Evolutionary conservation across 345 rosid genomes (phyloP), one percentile per base, ranked within the genome.

Genomic region (Bruguiera gymnorhiza): DNA sequence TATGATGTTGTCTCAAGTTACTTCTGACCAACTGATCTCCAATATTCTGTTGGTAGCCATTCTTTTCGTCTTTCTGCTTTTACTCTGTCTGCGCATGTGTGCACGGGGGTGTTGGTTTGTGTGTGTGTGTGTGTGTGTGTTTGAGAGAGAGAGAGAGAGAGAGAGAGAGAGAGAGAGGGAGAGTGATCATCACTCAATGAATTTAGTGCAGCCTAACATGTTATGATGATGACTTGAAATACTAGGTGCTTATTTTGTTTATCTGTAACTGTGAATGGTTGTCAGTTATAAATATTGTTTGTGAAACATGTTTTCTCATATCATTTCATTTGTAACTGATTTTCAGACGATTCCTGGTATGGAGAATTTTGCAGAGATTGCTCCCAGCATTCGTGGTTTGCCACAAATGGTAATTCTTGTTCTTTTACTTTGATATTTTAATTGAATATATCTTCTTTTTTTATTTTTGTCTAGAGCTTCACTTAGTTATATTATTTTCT

Each of bases 331-430:
- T 74, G 23, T 39, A 34, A 70, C 34, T 58, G 67, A 73, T 32
- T 8, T 46, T 58, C 86, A 95, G 99, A 92, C 92, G 61, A 95
- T 95, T 74, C 91, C 92, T 74, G 99, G 97, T 23, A 85, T 90
- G 89, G 98, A 90, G 75, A 84, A 70, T 73, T 85, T 72, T 37
- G 71, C 85, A 27, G 98, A 92, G 79, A 72, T 87, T 75, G 58
- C 81, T 72, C 71, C 87, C 53, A 79, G 85, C 59, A 73, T 73
- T 77, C 94, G 97, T 78, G 99, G 98, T 23, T 80, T 95, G 83
- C 92, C 97, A 20, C 98, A 95, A 81, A 85, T 95, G 97, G 99
- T 92, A 85, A 71, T 73, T 73, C 62, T 32, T 62, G 66, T 65
- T 8, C 11, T 13, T n/a, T 39, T n/a, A 11, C 30, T 5, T 53